Base-by-base conservation (phyloP, 1,284 basidiomycete species). In the Stygiomarasmius scandens region DNA sequence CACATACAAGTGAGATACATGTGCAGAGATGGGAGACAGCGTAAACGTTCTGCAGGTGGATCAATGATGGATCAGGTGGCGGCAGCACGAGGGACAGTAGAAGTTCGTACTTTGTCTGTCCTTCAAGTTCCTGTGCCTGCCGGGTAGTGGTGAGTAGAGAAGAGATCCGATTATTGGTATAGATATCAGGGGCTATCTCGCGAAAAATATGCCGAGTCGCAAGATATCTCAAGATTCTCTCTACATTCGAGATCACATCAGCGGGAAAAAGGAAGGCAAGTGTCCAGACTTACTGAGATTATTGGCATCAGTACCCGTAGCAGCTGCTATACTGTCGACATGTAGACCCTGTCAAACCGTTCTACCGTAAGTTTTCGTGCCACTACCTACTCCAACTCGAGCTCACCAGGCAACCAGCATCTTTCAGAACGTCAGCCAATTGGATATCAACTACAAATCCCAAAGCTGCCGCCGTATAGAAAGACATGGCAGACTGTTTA, bases 81-180 rank as follows among this genome's bases (percentile, higher is more conserved):
- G n/a, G n/a, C n/a, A n/a, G n/a, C n/a, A n/a, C n/a, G n/a, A n/a
- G n/a, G n/a, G n/a, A n/a, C n/a, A n/a, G n/a, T n/a, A n/a, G n/a
- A n/a, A n/a, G n/a, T n/a, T n/a, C n/a, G n/a, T n/a, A n/a, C n/a
- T n/a, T n/a, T n/a, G n/a, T n/a, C n/a, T n/a, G n/a, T n/a, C n/a
- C n/a, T n/a, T n/a, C n/a, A n/a, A n/a, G n/a, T n/a, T n/a, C n/a
- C n/a, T n/a, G n/a, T n/a, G n/a, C n/a, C n/a, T n/a, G n/a, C n/a
- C n/a, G n/a, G n/a, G n/a, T n/a, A n/a, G n/a, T n/a, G n/a, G n/a
- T 59, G 10, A 75, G 62, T 10, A 68, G 51, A 1, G 66, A 65
- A 8, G 73, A 72, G 12, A 71, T 59, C 8, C 67, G 69, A 47
- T 74, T 77, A 58, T 74, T 71, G 1, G 69, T 67, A 51, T 74